These are phyloP conservation scores for Haberlea rhodopensis DNA, from an alignment of 257 asterid species.

Conservation along the genomic window DNA sequence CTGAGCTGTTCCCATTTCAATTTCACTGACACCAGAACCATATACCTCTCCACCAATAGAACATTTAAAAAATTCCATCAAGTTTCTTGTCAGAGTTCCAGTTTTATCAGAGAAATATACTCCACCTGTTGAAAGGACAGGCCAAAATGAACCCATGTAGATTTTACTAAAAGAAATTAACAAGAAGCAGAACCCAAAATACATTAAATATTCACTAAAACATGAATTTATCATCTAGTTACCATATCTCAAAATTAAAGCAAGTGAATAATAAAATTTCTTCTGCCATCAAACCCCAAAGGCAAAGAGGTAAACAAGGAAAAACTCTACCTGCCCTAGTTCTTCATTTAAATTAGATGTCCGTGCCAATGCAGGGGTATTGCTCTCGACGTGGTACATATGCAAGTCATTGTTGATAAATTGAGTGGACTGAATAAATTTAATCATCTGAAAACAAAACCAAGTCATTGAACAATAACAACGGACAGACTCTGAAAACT, in stretches of 20 bases:
- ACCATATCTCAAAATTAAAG: conserved; percentile 11
- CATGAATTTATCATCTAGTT: background rate
- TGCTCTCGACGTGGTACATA: too few relatives aligned
- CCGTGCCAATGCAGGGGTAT: too few relatives aligned
- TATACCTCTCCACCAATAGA: too few relatives aligned
- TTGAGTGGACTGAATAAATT: too few relatives aligned
- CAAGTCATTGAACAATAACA: conserved; percentile 16
- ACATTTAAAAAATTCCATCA: too few relatives aligned
- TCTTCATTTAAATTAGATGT: too few relatives aligned
- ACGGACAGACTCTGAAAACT: conserved; percentile 22
- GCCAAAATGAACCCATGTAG: conserved; percentile 23
- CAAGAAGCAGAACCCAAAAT: conserved; percentile 14
- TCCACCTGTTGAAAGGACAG: conserved; percentile 68
- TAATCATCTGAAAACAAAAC: conserved; percentile 71
- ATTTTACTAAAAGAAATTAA: conserved; percentile 18
- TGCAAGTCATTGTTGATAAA: too few relatives aligned
- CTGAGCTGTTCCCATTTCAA: conserved; percentile 88
- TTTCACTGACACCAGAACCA: too few relatives aligned
- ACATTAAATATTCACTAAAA: conserved; percentile 2
- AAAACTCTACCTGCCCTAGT: conserved; percentile 86
- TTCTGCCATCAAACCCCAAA: conserved; percentile 4
- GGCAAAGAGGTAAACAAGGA: conserved; percentile 2
- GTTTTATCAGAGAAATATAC: conserved; percentile 98
- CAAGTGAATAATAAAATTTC: conserved; percentile 8
- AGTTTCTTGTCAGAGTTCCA: conserved; percentile 95